Evolutionary conservation across 73 alveolate species (phyloP).

Genomic region (Stentor coeruleus): DNA sequence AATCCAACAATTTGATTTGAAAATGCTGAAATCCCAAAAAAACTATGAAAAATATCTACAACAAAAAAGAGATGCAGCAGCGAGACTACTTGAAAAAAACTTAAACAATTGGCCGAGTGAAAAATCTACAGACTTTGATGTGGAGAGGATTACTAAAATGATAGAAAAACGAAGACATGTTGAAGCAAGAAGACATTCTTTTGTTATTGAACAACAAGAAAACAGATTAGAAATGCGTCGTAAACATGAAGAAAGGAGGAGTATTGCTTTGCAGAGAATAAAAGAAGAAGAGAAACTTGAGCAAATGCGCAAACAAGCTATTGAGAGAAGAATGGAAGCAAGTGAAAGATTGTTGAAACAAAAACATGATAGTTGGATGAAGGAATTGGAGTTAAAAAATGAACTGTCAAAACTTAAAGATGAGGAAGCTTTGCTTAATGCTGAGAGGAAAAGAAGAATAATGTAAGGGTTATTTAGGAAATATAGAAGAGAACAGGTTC

Average conservation of each 20-base stretch:
- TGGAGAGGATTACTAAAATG: not conserved
- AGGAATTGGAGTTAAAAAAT: not conserved
- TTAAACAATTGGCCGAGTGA: not conserved
- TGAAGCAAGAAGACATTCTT: conserved; percentile 5
- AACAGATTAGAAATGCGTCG: not conserved
- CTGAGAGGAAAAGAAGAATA: conserved; percentile 7
- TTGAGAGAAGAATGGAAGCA: conserved; percentile 12
- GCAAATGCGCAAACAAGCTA: not conserved
- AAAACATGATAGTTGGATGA: not conserved
- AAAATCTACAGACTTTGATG: not conserved
- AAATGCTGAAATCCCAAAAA: not conserved
- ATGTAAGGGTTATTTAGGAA: conserved; percentile 15
- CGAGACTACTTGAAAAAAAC: not conserved
- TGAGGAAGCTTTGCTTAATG: conserved; percentile 15
- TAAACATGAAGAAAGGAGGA: conserved; percentile 15
- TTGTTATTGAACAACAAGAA: not conserved
- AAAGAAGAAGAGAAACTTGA: not conserved
- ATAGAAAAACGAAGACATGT: not conserved
- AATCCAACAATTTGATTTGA: not conserved
- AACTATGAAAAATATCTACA: not conserved
- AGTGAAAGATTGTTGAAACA: not conserved
- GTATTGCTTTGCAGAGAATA: not conserved
- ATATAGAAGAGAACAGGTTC: conserved; percentile 3
- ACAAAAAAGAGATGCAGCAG: conserved; percentile 10
- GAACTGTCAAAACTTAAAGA: not conserved